These are phyloP conservation scores for Blumeria hordei DNA, from an alignment of 2,329 filamentous ascomycete species.

Conservation along the genomic window DNA sequence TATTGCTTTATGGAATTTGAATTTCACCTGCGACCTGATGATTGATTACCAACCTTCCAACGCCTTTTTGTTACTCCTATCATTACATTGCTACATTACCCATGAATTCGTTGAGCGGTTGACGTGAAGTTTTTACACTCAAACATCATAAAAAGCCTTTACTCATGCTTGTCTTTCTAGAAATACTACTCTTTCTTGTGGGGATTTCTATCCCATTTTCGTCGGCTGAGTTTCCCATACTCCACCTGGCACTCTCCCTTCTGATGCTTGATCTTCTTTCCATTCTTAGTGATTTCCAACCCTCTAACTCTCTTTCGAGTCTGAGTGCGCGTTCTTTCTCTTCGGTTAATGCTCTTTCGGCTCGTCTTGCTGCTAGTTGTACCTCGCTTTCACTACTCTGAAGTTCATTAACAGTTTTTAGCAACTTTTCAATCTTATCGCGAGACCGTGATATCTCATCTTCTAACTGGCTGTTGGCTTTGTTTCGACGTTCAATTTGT, in stretches of 20 bases:
- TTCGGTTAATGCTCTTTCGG: conserved; percentile 73
- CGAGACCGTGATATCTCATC: conserved; percentile 70
- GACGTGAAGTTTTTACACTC: too few relatives aligned
- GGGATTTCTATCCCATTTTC: conserved; percentile 19
- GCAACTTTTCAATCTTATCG: conserved; percentile 74
- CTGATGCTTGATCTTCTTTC: conserved; percentile 24
- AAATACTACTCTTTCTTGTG: conserved; percentile 40
- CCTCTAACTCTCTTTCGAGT: conserved; percentile 73
- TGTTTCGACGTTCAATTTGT: conserved; percentile 84
- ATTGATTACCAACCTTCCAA: too few relatives aligned
- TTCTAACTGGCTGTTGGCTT: conserved; percentile 53
- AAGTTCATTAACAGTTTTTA: conserved; percentile 79
- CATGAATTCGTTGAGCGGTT: too few relatives aligned
- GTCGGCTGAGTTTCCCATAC: conserved; percentile 6
- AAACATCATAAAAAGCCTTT: conserved; percentile 45
- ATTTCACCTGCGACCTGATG: too few relatives aligned
- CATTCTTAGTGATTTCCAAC: conserved; percentile 46
- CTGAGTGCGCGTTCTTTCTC: conserved; percentile 60
- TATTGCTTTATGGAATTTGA: too few relatives aligned
- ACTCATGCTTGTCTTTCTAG: conserved; percentile 40
- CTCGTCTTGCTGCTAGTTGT: conserved; percentile 60
- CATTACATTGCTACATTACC: too few relatives aligned
- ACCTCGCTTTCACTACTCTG: conserved; percentile 65
- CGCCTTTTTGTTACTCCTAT: too few relatives aligned
- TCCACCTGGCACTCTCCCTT: conserved; percentile 5